A percentile compares a stretch with the other conserved stretches of the same genome.
These are phyloP conservation scores for Dinochytrium kinnereticum DNA, from an alignment of 371 early-diverging fungal species.

Conservation along the genomic window DNA sequence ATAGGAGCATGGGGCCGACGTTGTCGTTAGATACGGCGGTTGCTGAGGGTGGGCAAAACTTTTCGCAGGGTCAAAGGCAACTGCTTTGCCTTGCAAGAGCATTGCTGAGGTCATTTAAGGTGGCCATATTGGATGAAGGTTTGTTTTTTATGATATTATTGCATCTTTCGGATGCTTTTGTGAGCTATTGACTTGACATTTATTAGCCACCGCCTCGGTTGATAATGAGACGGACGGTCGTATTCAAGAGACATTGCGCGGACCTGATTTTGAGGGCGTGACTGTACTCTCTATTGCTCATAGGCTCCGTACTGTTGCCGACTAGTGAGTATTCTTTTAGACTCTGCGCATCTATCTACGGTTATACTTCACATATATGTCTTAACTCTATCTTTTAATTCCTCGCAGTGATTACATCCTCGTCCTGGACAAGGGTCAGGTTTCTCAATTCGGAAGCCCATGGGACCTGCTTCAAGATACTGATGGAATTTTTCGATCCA, in stretches of 20 bases:
- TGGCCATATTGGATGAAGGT: slow-evolving; percentile 56
- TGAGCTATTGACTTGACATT: background rate
- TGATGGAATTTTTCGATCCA: slow-evolving; percentile 28
- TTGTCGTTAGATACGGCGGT: slow-evolving; percentile 48
- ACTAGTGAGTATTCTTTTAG: slow-evolving; percentile 10
- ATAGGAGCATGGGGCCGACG: background rate
- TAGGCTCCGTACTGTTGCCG: slow-evolving; percentile 37
- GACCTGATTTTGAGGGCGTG: slow-evolving; percentile 18
- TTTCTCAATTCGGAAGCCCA: slow-evolving; percentile 65
- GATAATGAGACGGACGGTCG: slow-evolving; percentile 30
- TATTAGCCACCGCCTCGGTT: slow-evolving; percentile 41
- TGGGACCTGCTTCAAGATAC: slow-evolving; percentile 21
- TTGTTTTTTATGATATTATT: slow-evolving; percentile 6
- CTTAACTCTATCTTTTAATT: background rate
- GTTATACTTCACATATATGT: background rate
- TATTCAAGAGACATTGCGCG: slow-evolving; percentile 40
- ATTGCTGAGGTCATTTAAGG: slow-evolving; percentile 45
- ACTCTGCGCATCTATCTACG: background rate
- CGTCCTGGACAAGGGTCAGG: slow-evolving; percentile 75
- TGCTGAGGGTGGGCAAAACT: slow-evolving; percentile 34
- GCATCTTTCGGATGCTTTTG: background rate
- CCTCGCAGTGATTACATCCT: slow-evolving; percentile 71
- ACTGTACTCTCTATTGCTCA: slow-evolving; percentile 33
- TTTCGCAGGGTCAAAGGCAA: slow-evolving; percentile 55
- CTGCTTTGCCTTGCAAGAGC: slow-evolving; percentile 63